A percentile compares a stretch with the other conserved stretches of the same genome.
Conservation (phyloP, 345 rosid genomes). For the Hypericum perforatum region DNA sequence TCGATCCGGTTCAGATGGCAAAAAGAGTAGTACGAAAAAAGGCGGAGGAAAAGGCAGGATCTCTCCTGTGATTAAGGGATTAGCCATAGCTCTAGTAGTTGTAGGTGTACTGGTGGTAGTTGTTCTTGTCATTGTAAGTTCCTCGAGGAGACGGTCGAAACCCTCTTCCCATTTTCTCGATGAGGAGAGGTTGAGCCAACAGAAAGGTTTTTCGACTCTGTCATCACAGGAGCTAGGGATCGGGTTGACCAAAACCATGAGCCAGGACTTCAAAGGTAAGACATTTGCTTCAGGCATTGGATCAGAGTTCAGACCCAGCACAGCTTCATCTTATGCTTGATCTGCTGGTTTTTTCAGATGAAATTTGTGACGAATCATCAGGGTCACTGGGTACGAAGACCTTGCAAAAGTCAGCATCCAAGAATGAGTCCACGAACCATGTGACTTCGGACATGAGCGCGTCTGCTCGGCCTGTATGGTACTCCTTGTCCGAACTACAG, state of each 20-base stretch:
- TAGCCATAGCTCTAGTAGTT: slow-evolving; percentile 31
- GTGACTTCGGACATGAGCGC: slow-evolving; percentile 46
- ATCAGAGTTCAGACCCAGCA: too few species aligned
- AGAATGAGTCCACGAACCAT: slow-evolving; percentile 40
- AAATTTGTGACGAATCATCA: slow-evolving; percentile 28
- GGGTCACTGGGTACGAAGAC: slow-evolving; percentile 32
- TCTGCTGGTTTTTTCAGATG: slow-evolving; percentile 24
- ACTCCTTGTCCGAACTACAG: slow-evolving; percentile 54
- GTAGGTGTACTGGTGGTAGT: slow-evolving; percentile 37
- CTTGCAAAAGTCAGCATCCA: slow-evolving; percentile 48
- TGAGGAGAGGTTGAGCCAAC: slow-evolving; percentile 43
- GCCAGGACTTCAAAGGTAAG: slow-evolving; percentile 41
- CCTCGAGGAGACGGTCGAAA: slow-evolving; percentile 29
- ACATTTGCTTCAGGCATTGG: not conserved
- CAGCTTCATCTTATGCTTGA: too few species aligned
- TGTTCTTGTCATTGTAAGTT: slow-evolving; percentile 30
- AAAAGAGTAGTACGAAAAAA: not conserved
- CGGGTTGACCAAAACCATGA: slow-evolving; percentile 19
- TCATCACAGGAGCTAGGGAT: slow-evolving; percentile 37
- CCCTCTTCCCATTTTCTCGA: slow-evolving; percentile 66
- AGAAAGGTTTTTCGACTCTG: slow-evolving; percentile 32
- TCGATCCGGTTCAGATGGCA: slow-evolving; percentile 46
- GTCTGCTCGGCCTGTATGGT: slow-evolving; percentile 33
- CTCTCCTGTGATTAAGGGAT: slow-evolving; percentile 21
- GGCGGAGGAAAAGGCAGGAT: slow-evolving; percentile 12